phyloP scores from a whole-genome alignment of 441 rosid species.

The Daphne laureola region DNA sequence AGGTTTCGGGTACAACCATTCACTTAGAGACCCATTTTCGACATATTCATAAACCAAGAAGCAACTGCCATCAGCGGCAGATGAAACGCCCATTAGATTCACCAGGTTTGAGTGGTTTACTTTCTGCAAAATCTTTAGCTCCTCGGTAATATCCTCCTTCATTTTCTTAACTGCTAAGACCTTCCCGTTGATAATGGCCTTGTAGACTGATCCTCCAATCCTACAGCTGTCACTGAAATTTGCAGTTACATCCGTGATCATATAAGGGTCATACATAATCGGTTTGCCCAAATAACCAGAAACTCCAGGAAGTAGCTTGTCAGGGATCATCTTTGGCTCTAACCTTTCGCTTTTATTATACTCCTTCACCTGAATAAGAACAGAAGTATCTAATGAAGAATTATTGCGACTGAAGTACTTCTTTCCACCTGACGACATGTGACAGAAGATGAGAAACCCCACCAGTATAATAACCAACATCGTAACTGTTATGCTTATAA shows the following conservation, averaged over 20 bases:
- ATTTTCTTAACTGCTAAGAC: constrained; percentile 42
- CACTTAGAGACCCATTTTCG: constrained; percentile 50
- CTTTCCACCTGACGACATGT: constrained; percentile 10
- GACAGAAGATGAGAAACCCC: constrained; percentile 15
- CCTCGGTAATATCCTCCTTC: constrained; percentile 31
- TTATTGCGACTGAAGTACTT: constrained; percentile 20
- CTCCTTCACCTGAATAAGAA: constrained; percentile 27
- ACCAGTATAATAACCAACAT: constrained; percentile 19
- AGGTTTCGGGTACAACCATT: constrained; percentile 36
- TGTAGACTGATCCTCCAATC: constrained; percentile 44
- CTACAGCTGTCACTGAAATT: constrained; percentile 31
- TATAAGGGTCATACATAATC: constrained; percentile 28
- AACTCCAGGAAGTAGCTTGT: constrained; percentile 41
- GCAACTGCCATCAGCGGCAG: constrained; percentile 23
- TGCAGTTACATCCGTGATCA: constrained; percentile 40
- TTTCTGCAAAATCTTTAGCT: constrained; percentile 43
- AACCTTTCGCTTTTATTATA: constrained; percentile 15
- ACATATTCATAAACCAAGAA: constrained; percentile 58
- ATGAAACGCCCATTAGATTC: constrained; percentile 44
- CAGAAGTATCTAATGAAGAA: constrained; percentile 30
- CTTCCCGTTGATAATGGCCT: constrained; percentile 32
- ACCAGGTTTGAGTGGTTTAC: constrained; percentile 57
- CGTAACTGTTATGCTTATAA: constrained; percentile 15
- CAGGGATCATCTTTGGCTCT: constrained; percentile 29
- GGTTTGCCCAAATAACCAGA: constrained; percentile 45